Conservation (phyloP, 805 yeast genomes). For the Wickerhamiella alocasiicola region DNA sequence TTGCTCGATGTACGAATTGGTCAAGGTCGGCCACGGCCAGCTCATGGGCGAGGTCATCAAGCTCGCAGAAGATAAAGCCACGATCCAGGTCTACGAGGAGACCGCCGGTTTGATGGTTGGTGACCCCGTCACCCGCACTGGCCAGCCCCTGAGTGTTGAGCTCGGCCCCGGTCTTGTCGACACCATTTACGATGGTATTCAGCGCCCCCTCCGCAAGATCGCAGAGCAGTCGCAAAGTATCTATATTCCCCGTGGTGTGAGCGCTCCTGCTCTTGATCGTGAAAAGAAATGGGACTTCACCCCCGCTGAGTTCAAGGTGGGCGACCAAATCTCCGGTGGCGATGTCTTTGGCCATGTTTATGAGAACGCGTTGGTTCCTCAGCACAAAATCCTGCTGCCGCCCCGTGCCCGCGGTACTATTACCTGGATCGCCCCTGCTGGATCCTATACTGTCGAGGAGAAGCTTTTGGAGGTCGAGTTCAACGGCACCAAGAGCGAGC, state of each 20-base stretch:
- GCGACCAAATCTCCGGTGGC: constrained; percentile 98
- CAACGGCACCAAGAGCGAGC: constrained; percentile 67
- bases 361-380: constrained; percentile 84
- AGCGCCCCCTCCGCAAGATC: constrained; percentile 93
- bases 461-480: constrained; percentile 87
- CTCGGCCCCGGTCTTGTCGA: constrained; percentile 99
- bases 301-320: constrained; percentile 69
- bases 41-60: constrained; percentile 98
- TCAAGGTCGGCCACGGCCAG: constrained; percentile 92
- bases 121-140: constrained; percentile 96
- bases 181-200: constrained; percentile 98
- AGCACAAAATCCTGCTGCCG: constrained; percentile 89
- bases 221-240: constrained; percentile 79
- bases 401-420: constrained; percentile 99
- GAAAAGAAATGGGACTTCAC: constrained; percentile 70
- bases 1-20: constrained; percentile 99
- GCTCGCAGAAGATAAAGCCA: constrained; percentile 91
- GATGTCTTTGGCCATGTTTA: constrained; percentile 88
- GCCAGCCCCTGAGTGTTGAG: constrained; percentile 97
- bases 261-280: constrained; percentile 90
- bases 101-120: constrained; percentile 99
- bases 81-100: constrained; percentile 98
- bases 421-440: constrained; percentile 76
- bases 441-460: constrained; percentile 84
- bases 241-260: constrained; percentile 97